phyloP scores from a whole-genome alignment of 164 flowering plant species.

The Magnolia officinalis region DNA sequence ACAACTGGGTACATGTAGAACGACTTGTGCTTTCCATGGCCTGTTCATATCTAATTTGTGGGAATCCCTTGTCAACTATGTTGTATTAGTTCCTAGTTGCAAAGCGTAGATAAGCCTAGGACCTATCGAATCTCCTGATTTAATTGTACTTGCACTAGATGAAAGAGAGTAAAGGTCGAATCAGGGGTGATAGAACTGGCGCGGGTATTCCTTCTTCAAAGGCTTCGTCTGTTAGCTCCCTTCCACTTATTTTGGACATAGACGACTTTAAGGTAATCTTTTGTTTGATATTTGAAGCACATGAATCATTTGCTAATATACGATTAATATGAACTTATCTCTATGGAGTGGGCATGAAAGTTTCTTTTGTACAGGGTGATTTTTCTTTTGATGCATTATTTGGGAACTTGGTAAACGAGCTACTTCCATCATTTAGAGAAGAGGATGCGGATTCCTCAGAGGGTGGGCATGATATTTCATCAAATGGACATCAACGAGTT shows the following conservation, averaged over 20 bases:
- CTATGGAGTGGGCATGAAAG: neutral
- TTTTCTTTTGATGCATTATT: slow-evolving; percentile 97
- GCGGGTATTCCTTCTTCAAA: slow-evolving; percentile 17
- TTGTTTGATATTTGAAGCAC: neutral
- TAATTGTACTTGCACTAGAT: slow-evolving; percentile 34
- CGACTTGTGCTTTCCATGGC: neutral
- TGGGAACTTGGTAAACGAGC: slow-evolving; percentile 84
- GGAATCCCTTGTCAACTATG: neutral
- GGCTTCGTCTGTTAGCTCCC: slow-evolving; percentile 44
- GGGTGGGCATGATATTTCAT: slow-evolving; percentile 42
- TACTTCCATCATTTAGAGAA: slow-evolving; percentile 75
- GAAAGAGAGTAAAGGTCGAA: slow-evolving; percentile 63
- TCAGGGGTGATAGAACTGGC: slow-evolving; percentile 20
- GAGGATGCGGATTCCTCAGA: slow-evolving; percentile 71
- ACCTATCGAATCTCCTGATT: neutral
- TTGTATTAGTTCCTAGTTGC: neutral
- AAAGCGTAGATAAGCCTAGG: neutral
- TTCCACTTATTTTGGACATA: slow-evolving; percentile 77
- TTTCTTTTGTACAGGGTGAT: slow-evolving; percentile 57
- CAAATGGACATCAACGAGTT: slow-evolving; percentile 62
- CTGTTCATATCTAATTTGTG: neutral
- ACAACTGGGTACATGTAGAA: neutral
- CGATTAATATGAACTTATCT: neutral
- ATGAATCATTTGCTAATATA: neutral
- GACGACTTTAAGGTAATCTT: slow-evolving; percentile 89